Evolutionary conservation across 495 filamentous ascomycete genomes (phyloP).

Genomic region (Neurospora sp.): DNA sequence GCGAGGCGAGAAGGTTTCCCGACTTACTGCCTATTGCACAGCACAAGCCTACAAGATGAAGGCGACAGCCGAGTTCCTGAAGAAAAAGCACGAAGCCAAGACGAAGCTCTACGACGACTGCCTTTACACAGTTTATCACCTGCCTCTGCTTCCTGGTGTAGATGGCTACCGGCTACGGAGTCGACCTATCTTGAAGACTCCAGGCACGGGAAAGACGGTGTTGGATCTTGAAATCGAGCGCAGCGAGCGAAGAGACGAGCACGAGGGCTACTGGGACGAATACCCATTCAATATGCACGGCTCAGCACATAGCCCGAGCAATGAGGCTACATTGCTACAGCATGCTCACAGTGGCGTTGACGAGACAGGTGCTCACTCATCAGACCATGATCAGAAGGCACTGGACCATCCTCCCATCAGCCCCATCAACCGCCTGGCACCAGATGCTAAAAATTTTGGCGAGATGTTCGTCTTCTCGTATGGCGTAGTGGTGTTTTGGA

Average conservation of each 20-base stretch:
- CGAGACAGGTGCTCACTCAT: background rate
- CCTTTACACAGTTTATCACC: constrained; percentile 88
- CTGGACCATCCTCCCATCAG: constrained; percentile 21
- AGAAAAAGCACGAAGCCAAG: constrained; percentile 79
- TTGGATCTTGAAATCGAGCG: constrained; percentile 95
- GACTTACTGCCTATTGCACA: constrained; percentile 93
- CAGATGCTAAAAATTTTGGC: constrained; percentile 64
- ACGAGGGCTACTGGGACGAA: constrained; percentile 64
- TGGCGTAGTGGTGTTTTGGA: constrained; percentile 98
- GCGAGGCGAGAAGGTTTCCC: constrained; percentile 74
- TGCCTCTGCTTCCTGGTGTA: constrained; percentile 72
- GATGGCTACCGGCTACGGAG: constrained; percentile 83
- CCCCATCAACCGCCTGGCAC: constrained; percentile 43
- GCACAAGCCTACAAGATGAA: constrained; percentile 88
- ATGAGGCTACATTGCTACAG: constrained; percentile 5
- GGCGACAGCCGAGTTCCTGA: constrained; percentile 75
- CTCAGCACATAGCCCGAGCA: constrained; percentile 2
- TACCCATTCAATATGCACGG: constrained; percentile 9
- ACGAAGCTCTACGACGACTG: constrained; percentile 99
- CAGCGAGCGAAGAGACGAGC: constrained; percentile 80
- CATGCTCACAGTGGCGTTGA: constrained; percentile 5
- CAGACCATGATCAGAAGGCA: constrained; percentile 11
- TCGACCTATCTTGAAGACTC: constrained; percentile 81
- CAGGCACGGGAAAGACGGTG: constrained; percentile 77
- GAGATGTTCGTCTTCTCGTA: constrained; percentile 99